Percentiles rank a stretch among this genome's conserved stretches.
Conservation (phyloP, 2,329 filamentous ascomycete species). For the Xylariaceae sp. region DNA sequence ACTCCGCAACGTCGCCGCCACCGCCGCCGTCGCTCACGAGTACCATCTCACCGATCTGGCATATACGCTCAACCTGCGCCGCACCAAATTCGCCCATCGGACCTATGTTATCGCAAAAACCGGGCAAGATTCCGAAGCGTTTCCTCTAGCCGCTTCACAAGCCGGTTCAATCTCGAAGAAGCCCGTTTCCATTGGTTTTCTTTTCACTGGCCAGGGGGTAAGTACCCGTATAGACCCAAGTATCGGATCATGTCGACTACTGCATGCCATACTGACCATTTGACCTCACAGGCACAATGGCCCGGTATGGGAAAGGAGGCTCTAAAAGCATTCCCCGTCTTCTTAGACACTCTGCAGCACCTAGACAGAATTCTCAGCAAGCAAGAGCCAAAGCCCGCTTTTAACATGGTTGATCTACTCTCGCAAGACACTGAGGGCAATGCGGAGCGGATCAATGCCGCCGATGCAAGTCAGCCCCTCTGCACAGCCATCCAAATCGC, state of each 20-base stretch:
- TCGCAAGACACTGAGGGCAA: slow-evolving; percentile 1
- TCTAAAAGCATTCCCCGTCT: slow-evolving; percentile 8
- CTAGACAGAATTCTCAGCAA: slow-evolving; percentile 18
- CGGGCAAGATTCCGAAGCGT: slow-evolving; percentile 13
- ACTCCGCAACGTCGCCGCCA: slow-evolving; percentile 22
- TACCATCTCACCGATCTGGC: slow-evolving; percentile 23
- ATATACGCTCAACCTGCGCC: slow-evolving; percentile 21
- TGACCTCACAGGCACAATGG: slow-evolving; percentile 26
- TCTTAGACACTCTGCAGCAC: slow-evolving; percentile 11
- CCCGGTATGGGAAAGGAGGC: slow-evolving; percentile 27
- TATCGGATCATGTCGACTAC: not conserved
- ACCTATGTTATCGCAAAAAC: slow-evolving; percentile 12
- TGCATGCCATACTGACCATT: not conserved
- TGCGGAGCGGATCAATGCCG: slow-evolving; percentile 17
- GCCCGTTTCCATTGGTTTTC: slow-evolving; percentile 12
- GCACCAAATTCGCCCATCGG: slow-evolving; percentile 15
- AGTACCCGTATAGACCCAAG: not conserved
- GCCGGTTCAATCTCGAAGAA: slow-evolving; percentile 1
- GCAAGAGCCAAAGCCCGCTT: slow-evolving; percentile 15
- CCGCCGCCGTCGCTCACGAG: slow-evolving; percentile 16
- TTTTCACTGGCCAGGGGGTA: slow-evolving; percentile 31
- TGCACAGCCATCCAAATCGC: slow-evolving; percentile 44
- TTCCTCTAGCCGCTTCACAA: slow-evolving; percentile 4
- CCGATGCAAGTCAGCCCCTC: slow-evolving; percentile 33
- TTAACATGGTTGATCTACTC: slow-evolving; percentile 13